Evolutionary conservation across 805 yeast genomes (phyloP), one percentile per base, ranked within the genome.

Genomic region (Saturnispora sanitii): DNA sequence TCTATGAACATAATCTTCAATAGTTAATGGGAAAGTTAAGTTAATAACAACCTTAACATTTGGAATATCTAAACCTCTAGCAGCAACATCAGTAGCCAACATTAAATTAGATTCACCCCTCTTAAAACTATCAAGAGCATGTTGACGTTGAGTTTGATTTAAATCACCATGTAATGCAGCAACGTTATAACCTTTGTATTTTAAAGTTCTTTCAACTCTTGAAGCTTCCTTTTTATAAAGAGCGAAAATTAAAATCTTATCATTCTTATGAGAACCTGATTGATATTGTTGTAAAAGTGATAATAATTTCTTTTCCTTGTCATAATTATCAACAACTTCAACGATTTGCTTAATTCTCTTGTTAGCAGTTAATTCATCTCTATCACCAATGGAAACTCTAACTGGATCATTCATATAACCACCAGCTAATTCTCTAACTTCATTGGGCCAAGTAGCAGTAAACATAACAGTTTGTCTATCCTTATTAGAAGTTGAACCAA

Each of bases 371-470:
- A 92, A 73, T 64, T 90, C 97, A 57, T 90, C 96, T 49, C 94
- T 76, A 61, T 92, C 82, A 54, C 98, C 98, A 56, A 92, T 82
- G 33, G 92, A 79, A 32, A 92, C 83, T 61, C 84, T 87, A 37
- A 86, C 85, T n/a, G 96, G 94, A 22, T 60, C 49, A 18, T 71
- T 75, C 94, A 92, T 83, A 63, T 82, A 92, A 6, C 82, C 73
- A 16, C 77, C 57, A 7, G 98, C 98, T 47, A 92, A 71, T 48
- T 86, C 94, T 57, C 97, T 79, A 27, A 92, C 97, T 65, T 90
- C 95, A 53, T 83, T 84, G n/a, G 99, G 99, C 98, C 98, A 92
- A 1, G 99, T 92, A n/a, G 99, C 99, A 8, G 98, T 90, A 65
- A 92, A 92, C 97, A 92, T 92, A 48, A 92, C 70, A 0, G 98